phyloP scores from a whole-genome alignment of 1,139 yeast genomes.

The Fermentozyma sake region DNA sequence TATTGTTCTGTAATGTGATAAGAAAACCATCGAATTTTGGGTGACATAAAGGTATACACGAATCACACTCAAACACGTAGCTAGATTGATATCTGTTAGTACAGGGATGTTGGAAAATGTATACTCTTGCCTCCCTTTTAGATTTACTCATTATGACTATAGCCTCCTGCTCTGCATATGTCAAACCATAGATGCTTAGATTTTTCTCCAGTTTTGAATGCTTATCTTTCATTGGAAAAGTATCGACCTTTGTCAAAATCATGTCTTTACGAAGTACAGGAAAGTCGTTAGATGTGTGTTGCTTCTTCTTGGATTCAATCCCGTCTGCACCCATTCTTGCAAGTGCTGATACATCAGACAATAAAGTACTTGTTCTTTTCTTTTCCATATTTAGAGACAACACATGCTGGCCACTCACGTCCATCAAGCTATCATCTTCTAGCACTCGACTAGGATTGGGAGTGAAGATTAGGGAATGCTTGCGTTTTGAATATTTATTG shows the following conservation, averaged over 20 bases:
- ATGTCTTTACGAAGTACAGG: conserved; percentile 55
- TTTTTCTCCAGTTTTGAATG: conserved; percentile 18
- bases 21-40: conserved; percentile 37
- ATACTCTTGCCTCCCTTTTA: conserved; percentile 39
- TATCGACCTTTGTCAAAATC: conserved; percentile 58
- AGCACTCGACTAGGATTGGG: conserved; percentile 41
- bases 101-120: conserved; percentile 42
- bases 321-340: conserved; percentile 57
- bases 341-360: conserved; percentile 53
- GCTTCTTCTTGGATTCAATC: conserved; percentile 18
- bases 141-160: conserved; percentile 40
- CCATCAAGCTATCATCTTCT: conserved; percentile 35
- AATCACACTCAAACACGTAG: conserved; percentile 33
- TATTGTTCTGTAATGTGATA: conserved; percentile 29
- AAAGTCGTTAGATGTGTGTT: conserved; percentile 17
- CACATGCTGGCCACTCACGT: conserved; percentile 13
- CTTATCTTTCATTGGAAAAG: conserved; percentile 29
- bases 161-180: conserved; percentile 55
- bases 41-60: conserved; percentile 37
- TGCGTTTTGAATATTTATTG: conserved; percentile 18
- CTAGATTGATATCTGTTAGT: conserved; percentile 29
- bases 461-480: conserved; percentile 29
- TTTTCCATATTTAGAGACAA: conserved; percentile 43
- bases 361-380: conserved; percentile 49
- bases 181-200: conserved; percentile 42